A percentile compares a stretch with the other conserved stretches of the same genome.
These are phyloP conservation scores for Lipomyces yamanashiensis DNA, from an alignment of 805 yeast genomes.

Conservation along the genomic window DNA sequence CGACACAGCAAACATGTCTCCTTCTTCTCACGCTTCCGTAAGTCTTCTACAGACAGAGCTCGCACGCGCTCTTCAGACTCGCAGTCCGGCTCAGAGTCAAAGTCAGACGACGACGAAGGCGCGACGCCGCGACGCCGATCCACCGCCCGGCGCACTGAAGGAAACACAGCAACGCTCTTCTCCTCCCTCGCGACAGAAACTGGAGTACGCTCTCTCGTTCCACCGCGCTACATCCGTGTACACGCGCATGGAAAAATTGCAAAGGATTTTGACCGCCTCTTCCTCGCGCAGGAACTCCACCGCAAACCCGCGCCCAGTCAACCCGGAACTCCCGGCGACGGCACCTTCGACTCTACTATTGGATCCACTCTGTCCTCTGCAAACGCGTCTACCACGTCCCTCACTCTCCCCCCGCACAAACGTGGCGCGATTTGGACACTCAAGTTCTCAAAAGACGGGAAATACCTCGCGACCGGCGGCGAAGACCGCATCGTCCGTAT, in stretches of 20 bases:
- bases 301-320: conserved; percentile 4
- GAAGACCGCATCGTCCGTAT: conserved; percentile 68
- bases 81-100: background rate
- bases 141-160: conserved; percentile 15
- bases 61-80: background rate
- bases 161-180: conserved; percentile 44
- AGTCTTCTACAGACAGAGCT: background rate
- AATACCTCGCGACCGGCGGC: conserved; percentile 82
- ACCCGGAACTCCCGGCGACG: background rate
- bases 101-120: background rate
- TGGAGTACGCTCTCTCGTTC: conserved; percentile 40
- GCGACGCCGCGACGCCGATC: background rate
- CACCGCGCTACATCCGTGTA: conserved; percentile 45
- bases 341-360: background rate
- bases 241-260: conserved; percentile 43
- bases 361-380: conserved; percentile 1
- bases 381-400: conserved; percentile 21
- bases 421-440: conserved; percentile 68
- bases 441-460: conserved; percentile 79
- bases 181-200: conserved; percentile 8
- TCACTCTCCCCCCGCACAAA: conserved; percentile 33
- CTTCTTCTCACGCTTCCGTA: conserved; percentile 9
- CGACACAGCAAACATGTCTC: background rate
- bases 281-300: conserved; percentile 46
- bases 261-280: conserved; percentile 42